Evolutionary conservation across 2,329 filamentous ascomycete species (phyloP).

Genomic region (Rachicladosporium sp.): DNA sequence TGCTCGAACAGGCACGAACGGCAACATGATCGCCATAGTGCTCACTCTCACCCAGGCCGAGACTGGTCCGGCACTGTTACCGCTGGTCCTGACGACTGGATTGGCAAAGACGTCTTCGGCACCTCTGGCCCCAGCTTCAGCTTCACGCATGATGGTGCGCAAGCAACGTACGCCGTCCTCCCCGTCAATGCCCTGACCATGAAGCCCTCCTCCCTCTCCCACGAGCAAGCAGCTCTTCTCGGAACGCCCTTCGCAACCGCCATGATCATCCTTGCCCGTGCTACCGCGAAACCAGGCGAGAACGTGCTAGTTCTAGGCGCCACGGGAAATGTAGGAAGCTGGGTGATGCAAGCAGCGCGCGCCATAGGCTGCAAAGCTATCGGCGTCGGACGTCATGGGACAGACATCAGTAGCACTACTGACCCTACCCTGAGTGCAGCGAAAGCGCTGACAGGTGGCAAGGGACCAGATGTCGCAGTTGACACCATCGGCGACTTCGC

Average conservation of each 20-base stretch:
- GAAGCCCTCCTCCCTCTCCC: constrained; percentile 12
- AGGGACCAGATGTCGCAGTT: constrained; percentile 14
- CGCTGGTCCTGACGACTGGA: constrained; percentile 7
- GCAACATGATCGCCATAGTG: too few relatives aligned
- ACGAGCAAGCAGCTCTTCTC: constrained; percentile 18
- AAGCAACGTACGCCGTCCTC: constrained; percentile 18
- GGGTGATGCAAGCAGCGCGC: constrained; percentile 15
- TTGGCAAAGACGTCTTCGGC: constrained; percentile 20
- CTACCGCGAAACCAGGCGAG: constrained; percentile 11
- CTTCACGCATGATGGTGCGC: constrained; percentile 18
- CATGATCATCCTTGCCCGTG: constrained; percentile 12
- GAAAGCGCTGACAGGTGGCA: constrained; percentile 7
- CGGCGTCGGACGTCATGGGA: constrained; percentile 12
- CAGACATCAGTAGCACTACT: constrained; percentile 10
- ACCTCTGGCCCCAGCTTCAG: constrained; percentile 17
- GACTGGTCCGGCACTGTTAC: constrained; percentile 21
- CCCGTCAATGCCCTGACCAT: constrained; percentile 10
- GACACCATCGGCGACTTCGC: constrained; percentile 19
- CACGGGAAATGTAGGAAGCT: constrained; percentile 18
- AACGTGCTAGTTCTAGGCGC: constrained; percentile 20
- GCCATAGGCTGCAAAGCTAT: constrained; percentile 18
- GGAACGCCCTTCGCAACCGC: constrained; percentile 21
- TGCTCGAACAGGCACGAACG: too few relatives aligned
- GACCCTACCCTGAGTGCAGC: constrained; percentile 6
- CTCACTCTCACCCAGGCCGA: constrained; percentile 10